Base-by-base conservation (phyloP, 306 rosid species). In the Macrotyloma uniflorum region DNA sequence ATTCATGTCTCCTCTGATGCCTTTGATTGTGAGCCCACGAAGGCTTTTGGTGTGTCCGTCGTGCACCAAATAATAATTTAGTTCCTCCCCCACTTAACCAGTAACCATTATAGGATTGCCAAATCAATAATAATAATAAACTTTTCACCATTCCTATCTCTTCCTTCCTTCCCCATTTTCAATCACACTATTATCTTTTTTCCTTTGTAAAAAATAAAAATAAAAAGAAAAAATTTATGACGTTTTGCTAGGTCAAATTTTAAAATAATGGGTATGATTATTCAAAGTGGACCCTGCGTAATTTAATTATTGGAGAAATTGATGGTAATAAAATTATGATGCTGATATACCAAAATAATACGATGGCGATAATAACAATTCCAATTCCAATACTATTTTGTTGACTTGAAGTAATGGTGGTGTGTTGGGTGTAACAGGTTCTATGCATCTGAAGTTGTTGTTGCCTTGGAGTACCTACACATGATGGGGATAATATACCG, bases 401-500 rank as follows among this genome's bases (percentile, higher is more conserved):
- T 32, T 50, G 45, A 50, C 61, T 32, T 47, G 30, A 70, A 18
- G 28, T 32, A 30, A 26, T 32, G 35, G 45, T 40, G 28, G 79
- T 51, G 40, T 42, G 1, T 30, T 55, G 13, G 55, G 16, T 55
- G 54, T 19, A 32, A 11, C 40, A 88, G 91, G 72, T 88, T 88
- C 70, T 88, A 86, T 38, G 85, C 89, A 30, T 86, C 88, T 2
- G 89, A 86, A 59, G 88, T 86, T 2, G 86, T 88, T 0, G 86
- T 74, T 5, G 91, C 91, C 2, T 33, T 88, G 46, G 91, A 88
- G 67, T 88, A 88, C 80, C 75, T 88, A 6, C 91, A 86, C 85
- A 83, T 88, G 77, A 71, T 83, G 89, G 91, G 89, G 19, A 86
- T 88, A 81, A 26, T 88, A 23, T 88, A 88, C 83, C 89, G 91